Conservation (phyloP, 2,329 filamentous ascomycete genomes). For the Bipolaris cookei region DNA sequence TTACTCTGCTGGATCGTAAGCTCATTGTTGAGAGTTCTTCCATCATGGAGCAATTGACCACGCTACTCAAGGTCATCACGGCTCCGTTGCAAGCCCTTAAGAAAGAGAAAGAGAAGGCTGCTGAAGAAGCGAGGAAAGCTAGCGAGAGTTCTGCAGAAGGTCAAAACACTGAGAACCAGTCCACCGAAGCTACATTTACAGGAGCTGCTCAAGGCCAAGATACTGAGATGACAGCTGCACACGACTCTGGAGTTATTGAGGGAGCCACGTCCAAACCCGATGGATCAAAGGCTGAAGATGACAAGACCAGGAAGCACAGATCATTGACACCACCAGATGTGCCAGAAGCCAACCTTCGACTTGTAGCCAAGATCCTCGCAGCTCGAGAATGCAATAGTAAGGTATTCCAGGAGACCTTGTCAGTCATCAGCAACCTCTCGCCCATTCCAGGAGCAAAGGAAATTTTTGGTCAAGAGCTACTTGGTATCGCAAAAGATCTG, state of each 20-base stretch:
- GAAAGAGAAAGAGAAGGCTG: slow-evolving; percentile 74
- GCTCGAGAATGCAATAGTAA: slow-evolving; percentile 96
- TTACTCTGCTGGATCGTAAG: slow-evolving; percentile 88
- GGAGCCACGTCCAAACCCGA: slow-evolving; percentile 39
- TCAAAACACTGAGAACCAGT: slow-evolving; percentile 28
- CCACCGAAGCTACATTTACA: slow-evolving; percentile 20
- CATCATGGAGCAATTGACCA: slow-evolving; percentile 92
- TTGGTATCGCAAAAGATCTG: slow-evolving; percentile 81
- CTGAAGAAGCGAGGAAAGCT: slow-evolving; percentile 55
- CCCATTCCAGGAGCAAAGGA: slow-evolving; percentile 88
- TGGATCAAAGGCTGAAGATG: slow-evolving; percentile 42
- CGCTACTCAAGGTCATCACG: slow-evolving; percentile 86
- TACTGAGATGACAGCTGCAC: slow-evolving; percentile 44
- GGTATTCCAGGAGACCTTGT: slow-evolving; percentile 96
- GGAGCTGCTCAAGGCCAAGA: slow-evolving; percentile 27
- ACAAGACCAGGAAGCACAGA: slow-evolving; percentile 61
- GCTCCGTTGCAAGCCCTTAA: slow-evolving; percentile 84
- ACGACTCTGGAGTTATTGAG: slow-evolving; percentile 42
- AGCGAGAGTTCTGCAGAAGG: slow-evolving; percentile 25
- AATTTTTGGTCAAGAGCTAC: slow-evolving; percentile 90
- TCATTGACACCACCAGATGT: slow-evolving; percentile 81
- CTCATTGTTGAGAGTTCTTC: slow-evolving; percentile 96
- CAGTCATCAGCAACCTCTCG: slow-evolving; percentile 98
- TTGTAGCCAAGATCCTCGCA: slow-evolving; percentile 96
- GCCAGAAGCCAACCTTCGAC: slow-evolving; percentile 83